Evolutionary conservation across 495 filamentous ascomycete genomes (phyloP).

Genomic region (Aspergillus haitiensis): DNA sequence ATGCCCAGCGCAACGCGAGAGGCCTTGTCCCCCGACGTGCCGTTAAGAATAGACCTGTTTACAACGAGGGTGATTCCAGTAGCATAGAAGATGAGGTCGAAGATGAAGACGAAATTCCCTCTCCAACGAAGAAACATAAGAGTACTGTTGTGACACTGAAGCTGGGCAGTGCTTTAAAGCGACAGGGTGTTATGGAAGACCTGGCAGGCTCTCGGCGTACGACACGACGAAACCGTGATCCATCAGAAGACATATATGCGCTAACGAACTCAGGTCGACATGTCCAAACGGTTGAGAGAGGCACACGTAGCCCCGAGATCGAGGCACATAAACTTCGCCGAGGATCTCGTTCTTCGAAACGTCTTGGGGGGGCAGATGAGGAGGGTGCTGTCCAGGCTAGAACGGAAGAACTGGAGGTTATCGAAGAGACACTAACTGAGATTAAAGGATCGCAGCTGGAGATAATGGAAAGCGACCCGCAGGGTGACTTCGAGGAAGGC

Average conservation of each 20-base stretch:
- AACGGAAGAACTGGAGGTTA: conserved; percentile 37
- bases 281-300: conserved; percentile 56
- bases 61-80: conserved; percentile 33
- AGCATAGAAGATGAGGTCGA: conserved; percentile 41
- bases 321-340: conserved; percentile 53
- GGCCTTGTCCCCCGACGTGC: conserved; percentile 69
- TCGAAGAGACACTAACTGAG: conserved; percentile 34
- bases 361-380: conserved; percentile 58
- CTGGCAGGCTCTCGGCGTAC: conserved; percentile 48
- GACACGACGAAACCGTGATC: conserved; percentile 60
- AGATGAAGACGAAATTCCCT: conserved; percentile 26
- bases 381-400: conserved; percentile 34
- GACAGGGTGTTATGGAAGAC: conserved; percentile 30
- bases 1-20: conserved; percentile 62
- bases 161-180: conserved; percentile 35
- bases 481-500: conserved; percentile 42
- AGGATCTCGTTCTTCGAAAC: conserved; percentile 52
- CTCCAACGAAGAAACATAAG: conserved; percentile 38
- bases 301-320: conserved; percentile 67
- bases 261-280: conserved; percentile 79
- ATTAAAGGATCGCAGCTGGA: conserved; percentile 43
- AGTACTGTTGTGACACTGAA: conserved; percentile 48
- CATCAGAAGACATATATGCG: conserved; percentile 59
- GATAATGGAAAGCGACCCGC: conserved; percentile 43
- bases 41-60: conserved; percentile 48